Evolutionary conservation across 2,329 filamentous ascomycete species (phyloP).

Genomic region (Fusarium cicatricum): DNA sequence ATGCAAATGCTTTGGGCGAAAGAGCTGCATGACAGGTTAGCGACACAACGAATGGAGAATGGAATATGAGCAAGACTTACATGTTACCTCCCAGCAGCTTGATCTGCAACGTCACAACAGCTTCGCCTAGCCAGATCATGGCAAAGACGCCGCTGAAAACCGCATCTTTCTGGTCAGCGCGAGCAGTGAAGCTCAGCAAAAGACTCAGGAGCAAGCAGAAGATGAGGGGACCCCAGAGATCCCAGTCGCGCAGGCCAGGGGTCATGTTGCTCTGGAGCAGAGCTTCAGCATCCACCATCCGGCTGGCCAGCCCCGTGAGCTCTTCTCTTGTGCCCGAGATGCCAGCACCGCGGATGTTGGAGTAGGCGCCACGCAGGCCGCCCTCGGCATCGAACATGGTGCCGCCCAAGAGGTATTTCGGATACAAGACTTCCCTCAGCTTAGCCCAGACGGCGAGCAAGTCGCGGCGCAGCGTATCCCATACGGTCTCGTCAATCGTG

Average conservation of each 20-base stretch:
- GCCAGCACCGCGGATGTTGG: slow-evolving; percentile 66
- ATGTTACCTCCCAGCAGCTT: slow-evolving; percentile 96
- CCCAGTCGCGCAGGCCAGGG: slow-evolving; percentile 93
- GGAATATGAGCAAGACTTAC: slow-evolving; percentile 63
- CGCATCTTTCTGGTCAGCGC: slow-evolving; percentile 80
- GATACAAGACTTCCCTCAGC: slow-evolving; percentile 96
- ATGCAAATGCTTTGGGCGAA: slow-evolving; percentile 98
- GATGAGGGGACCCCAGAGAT: slow-evolving; percentile 95
- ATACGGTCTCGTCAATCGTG: slow-evolving; percentile 97
- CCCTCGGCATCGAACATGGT: slow-evolving; percentile 67
- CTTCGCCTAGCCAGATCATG: slow-evolving; percentile 96
- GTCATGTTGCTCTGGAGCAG: slow-evolving; percentile 78
- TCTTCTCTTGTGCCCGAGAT: slow-evolving; percentile 68
- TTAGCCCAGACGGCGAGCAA: slow-evolving; percentile 95
- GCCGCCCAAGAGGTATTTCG: slow-evolving; percentile 85
- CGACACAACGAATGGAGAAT: background rate
- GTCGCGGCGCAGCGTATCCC: slow-evolving; percentile 95
- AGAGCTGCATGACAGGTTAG: slow-evolving; percentile 66
- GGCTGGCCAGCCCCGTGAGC: slow-evolving; percentile 66
- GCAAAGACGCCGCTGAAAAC: slow-evolving; percentile 98
- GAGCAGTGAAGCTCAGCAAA: slow-evolving; percentile 84
- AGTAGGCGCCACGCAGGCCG: slow-evolving; percentile 67
- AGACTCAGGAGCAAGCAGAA: slow-evolving; percentile 91
- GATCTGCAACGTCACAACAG: slow-evolving; percentile 97
- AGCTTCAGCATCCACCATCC: slow-evolving; percentile 70